Evolutionary conservation across 2,329 filamentous ascomycete genomes (phyloP), one percentile per base, ranked within the genome.

Genomic region (Penicillium sp.): DNA sequence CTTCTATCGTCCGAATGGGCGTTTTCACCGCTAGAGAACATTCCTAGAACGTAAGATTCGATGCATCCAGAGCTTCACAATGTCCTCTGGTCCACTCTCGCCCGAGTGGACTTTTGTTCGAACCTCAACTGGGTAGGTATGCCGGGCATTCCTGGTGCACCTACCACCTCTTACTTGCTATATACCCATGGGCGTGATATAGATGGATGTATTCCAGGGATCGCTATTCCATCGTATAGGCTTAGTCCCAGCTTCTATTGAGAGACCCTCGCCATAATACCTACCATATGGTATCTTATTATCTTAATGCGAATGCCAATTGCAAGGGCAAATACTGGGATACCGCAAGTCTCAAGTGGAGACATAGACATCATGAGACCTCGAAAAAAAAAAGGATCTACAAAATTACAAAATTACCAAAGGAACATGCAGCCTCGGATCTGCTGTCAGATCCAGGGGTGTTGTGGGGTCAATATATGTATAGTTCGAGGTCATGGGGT

Each of bases 351-450:
- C 33, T 5, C 7, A 38, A 49, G 53, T 53, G 58, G 52, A 58
- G 50, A 34, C 62, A 66, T 68, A 55, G 50, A 34, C 62, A 66
- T 68, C 67, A 68, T 68, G 67, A 50, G 66, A 67, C 66, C 62
- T 49, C 40, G 40, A 61, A 60, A 65, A 66, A 61, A 60, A 62
- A 65, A 66, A 65, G 7, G 25, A 53, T 34, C 52, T 48, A 36
- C 34, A 27, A 31, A 40, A 15, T 5, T 27, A 27, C 25, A 25
- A 6, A 25, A 11, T 49, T 43, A 34, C 25, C 44, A 36, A 57
- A 43, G 21, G 45, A 45, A 8, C 29, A 23, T 47, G 53, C 50
- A 44, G 38, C 50, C 61, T 57, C 62, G 47, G 47, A 44, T 38
- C 29, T 38, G 29, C 62, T 68, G 66, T 69, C 67, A 69, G 66